Evolutionary conservation across 345 rosid species (phyloP).

Genomic region (Aquilaria yunnanensis): DNA sequence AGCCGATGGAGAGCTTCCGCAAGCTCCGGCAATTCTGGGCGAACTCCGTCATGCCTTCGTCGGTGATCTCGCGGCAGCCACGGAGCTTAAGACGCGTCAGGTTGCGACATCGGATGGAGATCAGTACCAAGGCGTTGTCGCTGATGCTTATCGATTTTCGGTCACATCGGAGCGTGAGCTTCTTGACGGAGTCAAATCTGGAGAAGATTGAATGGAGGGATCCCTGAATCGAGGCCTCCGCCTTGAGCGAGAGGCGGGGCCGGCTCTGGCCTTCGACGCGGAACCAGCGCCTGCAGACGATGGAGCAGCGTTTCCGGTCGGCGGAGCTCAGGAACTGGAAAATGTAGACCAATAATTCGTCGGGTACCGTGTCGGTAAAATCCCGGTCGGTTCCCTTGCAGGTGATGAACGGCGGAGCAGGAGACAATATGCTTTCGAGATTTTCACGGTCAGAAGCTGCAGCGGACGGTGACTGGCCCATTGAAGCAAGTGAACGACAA

Average conservation of each 20-base stretch:
- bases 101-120: too few relatives aligned
- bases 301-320: slow-evolving; percentile 60
- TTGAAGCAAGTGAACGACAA: slow-evolving; percentile 3
- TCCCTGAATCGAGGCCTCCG: slow-evolving; percentile 1
- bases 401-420: slow-evolving; percentile 13
- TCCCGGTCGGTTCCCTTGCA: slow-evolving; percentile 21
- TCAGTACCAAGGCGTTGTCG: slow-evolving; percentile 47
- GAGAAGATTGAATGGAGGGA: slow-evolving; percentile 31
- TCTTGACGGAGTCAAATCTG: slow-evolving; percentile 62
- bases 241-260: too few relatives aligned
- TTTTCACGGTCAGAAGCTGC: slow-evolving; percentile 4
- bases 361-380: slow-evolving; percentile 46
- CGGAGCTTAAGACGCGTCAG: slow-evolving; percentile 53
- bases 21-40: slow-evolving; percentile 42
- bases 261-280: too few relatives aligned
- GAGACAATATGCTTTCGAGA: slow-evolving; percentile 10
- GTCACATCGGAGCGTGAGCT: slow-evolving; percentile 67
- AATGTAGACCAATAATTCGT: slow-evolving; percentile 63
- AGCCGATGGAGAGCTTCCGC: slow-evolving; percentile 63
- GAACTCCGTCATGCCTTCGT: slow-evolving; percentile 51
- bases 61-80: slow-evolving; percentile 73
- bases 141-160: slow-evolving; percentile 45
- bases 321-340: slow-evolving; percentile 57
- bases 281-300: slow-evolving; percentile 61
- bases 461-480: slow-evolving; percentile 50